phyloP scores from a whole-genome alignment of 345 rosid species.

The Acer yangbiense region DNA sequence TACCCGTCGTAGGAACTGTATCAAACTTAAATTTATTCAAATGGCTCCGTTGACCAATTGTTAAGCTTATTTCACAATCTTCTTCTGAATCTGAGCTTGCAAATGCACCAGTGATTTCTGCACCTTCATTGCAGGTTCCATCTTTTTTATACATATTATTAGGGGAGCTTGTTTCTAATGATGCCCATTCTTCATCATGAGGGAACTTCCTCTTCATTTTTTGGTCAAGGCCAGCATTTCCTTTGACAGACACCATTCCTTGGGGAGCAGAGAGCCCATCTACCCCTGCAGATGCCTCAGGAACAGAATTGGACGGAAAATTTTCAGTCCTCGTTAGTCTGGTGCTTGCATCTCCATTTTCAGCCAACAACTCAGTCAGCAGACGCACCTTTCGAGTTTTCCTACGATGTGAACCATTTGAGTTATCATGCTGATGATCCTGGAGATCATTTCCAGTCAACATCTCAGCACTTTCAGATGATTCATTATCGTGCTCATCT shows the following conservation, averaged over 20 bases:
- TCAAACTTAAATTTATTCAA: slow-evolving; percentile 43
- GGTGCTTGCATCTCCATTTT: slow-evolving; percentile 33
- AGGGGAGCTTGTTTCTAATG: slow-evolving; percentile 38
- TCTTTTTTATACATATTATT: slow-evolving; percentile 35
- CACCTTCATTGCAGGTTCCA: slow-evolving; percentile 28
- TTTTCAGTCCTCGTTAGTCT: slow-evolving; percentile 32
- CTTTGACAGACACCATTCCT: slow-evolving; percentile 22
- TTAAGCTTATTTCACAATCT: slow-evolving; percentile 30
- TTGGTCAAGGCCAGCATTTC: slow-evolving; percentile 30
- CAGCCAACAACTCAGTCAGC: slow-evolving; percentile 71
- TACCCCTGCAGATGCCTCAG: slow-evolving; percentile 31
- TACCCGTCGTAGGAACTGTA: slow-evolving; percentile 37
- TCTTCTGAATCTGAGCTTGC: slow-evolving; percentile 44
- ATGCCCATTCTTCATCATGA: slow-evolving; percentile 44
- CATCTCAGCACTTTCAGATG: slow-evolving; percentile 61
- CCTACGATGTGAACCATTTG: slow-evolving; percentile 52
- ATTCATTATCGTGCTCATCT: slow-evolving; percentile 39
- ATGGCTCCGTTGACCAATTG: slow-evolving; percentile 34
- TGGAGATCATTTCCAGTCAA: slow-evolving; percentile 29
- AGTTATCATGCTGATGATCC: slow-evolving; percentile 31
- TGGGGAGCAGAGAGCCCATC: slow-evolving; percentile 26
- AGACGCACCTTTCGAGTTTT: slow-evolving; percentile 69
- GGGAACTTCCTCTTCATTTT: slow-evolving; percentile 59
- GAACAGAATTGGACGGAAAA: slow-evolving; percentile 32
- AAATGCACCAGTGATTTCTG: slow-evolving; percentile 29